Evolutionary conservation across 139 green algal species (phyloP).

Genomic region (Chlamydomonas sp.): DNA sequence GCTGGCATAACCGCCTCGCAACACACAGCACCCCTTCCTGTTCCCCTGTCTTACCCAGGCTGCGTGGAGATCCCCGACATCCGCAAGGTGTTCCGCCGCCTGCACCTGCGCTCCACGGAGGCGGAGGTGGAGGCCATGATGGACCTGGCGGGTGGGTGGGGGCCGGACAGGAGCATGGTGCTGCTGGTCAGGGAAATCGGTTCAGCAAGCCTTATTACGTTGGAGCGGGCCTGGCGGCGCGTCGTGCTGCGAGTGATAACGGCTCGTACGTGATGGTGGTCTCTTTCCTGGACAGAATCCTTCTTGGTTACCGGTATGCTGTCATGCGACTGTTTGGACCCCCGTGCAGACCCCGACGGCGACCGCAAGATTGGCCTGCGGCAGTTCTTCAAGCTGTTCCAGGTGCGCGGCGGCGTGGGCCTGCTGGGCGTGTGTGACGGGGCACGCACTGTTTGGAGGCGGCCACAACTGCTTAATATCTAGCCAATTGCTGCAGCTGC

Average conservation of each 20-base stretch:
- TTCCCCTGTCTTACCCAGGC: not conserved
- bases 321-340: not conserved
- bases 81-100: not conserved
- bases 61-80: constrained; percentile 28
- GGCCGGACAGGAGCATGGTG: not conserved
- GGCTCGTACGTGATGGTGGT: no score
- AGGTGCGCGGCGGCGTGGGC: not conserved
- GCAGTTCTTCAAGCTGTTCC: constrained; percentile 26
- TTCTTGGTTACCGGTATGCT: no score
- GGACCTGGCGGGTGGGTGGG: constrained; percentile 26
- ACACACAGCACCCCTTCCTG: not conserved
- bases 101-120: not conserved
- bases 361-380: constrained; percentile 33
- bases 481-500: no score
- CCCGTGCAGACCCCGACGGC: constrained; percentile 19
- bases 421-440: not conserved
- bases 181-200: no score
- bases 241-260: no score
- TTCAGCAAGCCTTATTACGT: no score
- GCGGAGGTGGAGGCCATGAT: constrained; percentile 14
- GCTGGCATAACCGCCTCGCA: no score
- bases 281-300: no score
- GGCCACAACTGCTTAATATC: no score
- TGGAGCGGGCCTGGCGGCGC: no score
- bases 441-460: not conserved